Evolutionary conservation across 2,329 filamentous ascomycete genomes (phyloP), one percentile per base, ranked within the genome.

Genomic region (Diaporthe humulicola): DNA sequence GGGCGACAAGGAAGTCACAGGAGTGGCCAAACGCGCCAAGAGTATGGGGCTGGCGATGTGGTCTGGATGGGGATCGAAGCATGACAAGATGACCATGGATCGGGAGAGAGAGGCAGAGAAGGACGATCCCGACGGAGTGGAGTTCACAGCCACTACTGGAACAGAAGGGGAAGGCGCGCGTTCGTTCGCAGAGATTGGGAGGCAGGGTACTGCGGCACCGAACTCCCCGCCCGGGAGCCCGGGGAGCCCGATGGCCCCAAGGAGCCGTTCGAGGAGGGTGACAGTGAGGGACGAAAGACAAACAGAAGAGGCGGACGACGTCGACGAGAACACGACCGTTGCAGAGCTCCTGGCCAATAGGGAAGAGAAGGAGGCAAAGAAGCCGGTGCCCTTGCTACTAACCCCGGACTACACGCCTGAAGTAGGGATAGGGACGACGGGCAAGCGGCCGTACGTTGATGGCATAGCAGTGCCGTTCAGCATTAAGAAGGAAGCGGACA

Each of bases 31-130:
- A 42, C 78, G 76, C 25, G 73, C 69, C 78, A 92, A 90, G 87
- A 95, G 94, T 77, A 90, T 93, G 84, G 94, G 93, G 10, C 87
- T 98, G 82, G 91, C 92, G 3, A 85, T 98, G 77, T 98, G 96
- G 96, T 94, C 92, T 67, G 87, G 93, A 1, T 97, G 95, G 94
- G 95, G 95, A 19, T 96, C 93, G 60, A 97, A 94, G 81, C 95
- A 98, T 80, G 97, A 98, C 81, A 90, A 96, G 82, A 88, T 88
- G 76, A 94, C 93, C 0, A 88, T 97, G 4, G 85, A 87, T 61
- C 86, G 90, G 4, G 90, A 92, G 81, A 82, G 89, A 70, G 87
- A 88, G 77, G 87, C 88, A 0, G 75, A 76, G n/a, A 76, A 67
- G 45, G 70, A 74, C 19, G 45, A 57, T 2, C 86, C 87, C 2